Evolutionary conservation across 2,329 filamentous ascomycete genomes (phyloP).

Genomic region (Alternaria brassicae): DNA sequence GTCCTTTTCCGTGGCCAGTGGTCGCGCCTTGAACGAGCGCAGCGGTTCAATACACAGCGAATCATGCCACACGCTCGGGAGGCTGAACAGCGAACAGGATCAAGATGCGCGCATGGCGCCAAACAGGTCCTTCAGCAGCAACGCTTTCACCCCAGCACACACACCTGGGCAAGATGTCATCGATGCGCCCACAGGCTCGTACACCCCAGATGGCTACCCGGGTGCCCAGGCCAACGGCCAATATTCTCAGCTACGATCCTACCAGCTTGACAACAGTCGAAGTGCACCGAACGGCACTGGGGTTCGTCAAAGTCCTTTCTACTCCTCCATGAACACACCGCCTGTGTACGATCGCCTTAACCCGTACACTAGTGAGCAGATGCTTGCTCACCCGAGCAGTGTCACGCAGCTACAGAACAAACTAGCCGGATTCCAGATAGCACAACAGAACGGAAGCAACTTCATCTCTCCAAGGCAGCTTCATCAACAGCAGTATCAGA

Average conservation of each 20-base stretch:
- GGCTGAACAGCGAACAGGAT: constrained; percentile 46
- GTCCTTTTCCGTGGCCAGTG: constrained; percentile 59
- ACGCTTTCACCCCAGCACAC: constrained; percentile 33
- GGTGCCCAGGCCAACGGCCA: constrained; percentile 43
- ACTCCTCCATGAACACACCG: constrained; percentile 55
- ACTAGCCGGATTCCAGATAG: constrained; percentile 56
- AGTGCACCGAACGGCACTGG: constrained; percentile 54
- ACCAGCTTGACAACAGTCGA: constrained; percentile 53
- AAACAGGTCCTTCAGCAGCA: constrained; percentile 44
- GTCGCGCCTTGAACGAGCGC: constrained; percentile 48
- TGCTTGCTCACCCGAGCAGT: constrained; percentile 54
- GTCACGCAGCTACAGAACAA: constrained; percentile 58
- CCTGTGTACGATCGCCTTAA: constrained; percentile 54
- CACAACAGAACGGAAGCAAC: constrained; percentile 50
- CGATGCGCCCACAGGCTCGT: constrained; percentile 36
- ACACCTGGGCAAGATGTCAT: constrained; percentile 31
- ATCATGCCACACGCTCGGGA: constrained; percentile 44
- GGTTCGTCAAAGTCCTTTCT: constrained; percentile 57
- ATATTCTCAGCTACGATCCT: constrained; percentile 47
- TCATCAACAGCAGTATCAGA: constrained; percentile 43
- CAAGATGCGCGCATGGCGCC: constrained; percentile 41
- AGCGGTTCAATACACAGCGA: constrained; percentile 51
- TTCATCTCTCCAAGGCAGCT: constrained; percentile 41
- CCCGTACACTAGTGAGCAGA: constrained; percentile 53
- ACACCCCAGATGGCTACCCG: constrained; percentile 47